Evolutionary conservation across 2,329 filamentous ascomycete genomes (phyloP).

Genomic region (Trichothecium roseum): DNA sequence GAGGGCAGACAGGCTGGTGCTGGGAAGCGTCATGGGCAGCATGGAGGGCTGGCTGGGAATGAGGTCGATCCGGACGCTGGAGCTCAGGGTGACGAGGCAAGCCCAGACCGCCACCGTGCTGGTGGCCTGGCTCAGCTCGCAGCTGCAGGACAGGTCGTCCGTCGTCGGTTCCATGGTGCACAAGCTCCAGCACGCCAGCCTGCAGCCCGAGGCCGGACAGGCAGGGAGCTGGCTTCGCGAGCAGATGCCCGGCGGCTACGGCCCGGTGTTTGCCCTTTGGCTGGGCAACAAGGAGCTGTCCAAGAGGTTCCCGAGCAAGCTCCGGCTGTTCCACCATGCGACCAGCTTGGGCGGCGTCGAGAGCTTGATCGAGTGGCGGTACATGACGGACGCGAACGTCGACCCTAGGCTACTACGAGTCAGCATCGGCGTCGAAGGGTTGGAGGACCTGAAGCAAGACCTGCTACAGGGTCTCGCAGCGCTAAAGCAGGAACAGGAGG

Average conservation of each 20-base stretch:
- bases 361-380: conserved; percentile 91
- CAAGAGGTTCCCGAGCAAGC: conserved; percentile 61
- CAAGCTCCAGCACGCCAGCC: conserved; percentile 63
- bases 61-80: conserved; percentile 74
- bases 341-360: conserved; percentile 91
- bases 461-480: conserved; percentile 55
- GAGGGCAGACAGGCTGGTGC: conserved; percentile 57
- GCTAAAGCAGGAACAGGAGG: conserved; percentile 20
- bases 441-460: conserved; percentile 75
- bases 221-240: conserved; percentile 60
- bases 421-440: conserved; percentile 78
- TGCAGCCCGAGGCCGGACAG: conserved; percentile 55
- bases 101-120: conserved; percentile 58
- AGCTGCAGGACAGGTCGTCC: conserved; percentile 25
- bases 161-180: conserved; percentile 45
- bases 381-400: conserved; percentile 70
- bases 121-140: conserved; percentile 58
- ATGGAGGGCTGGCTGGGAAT: conserved; percentile 90
- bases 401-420: conserved; percentile 66
- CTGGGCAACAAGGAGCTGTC: conserved; percentile 53
- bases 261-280: conserved; percentile 74
- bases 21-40: conserved; percentile 80
- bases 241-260: conserved; percentile 89
- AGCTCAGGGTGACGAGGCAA: conserved; percentile 71
- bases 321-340: conserved; percentile 84